Evolutionary conservation across 495 filamentous ascomycete genomes (phyloP), one percentile per base, ranked within the genome.

Genomic region (Tuber brumale): DNA sequence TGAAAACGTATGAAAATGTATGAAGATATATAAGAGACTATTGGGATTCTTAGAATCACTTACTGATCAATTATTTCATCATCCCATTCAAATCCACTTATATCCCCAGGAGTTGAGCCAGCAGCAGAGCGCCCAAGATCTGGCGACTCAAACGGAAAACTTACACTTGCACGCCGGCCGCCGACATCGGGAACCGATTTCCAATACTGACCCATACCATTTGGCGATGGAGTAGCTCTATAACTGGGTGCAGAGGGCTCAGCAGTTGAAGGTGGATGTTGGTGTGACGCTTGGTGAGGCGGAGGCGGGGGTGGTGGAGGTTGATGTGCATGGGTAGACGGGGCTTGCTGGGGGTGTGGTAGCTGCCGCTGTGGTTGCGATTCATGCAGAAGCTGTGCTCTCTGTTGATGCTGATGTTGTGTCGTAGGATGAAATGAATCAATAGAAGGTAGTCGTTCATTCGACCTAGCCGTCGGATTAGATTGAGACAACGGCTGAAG

Each of bases 331-430:
- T 80, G 78, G 35, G 80, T 61, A 18, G 80, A 74, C 76, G 75
- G 71, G 48, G 79, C 75, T 80, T 85, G 84, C 76, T 82, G 74
- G 79, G 81, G 78, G 83, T 51, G 77, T 80, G 78, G 80, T 74
- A 84, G 74, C 80, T 82, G 81, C 43, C 85, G 72, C 66, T 81
- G 43, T 74, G 82, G 78, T 77, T 84, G 75, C 73, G 84, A 79
- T 81, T 85, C 83, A 82, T 85, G 81, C 81, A 85, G 81, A 79
- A 85, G 81, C 80, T 85, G 72, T 70, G 45, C 75, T 80, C 83
- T 75, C 83, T 83, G 84, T 80, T 84, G 74, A 83, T 82, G 76
- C 79, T 80, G 80, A 79, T 85, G 84, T 82, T 85, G 80, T 79
- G 81, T 79, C 51, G 81, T 76, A 1, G 81, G 76, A 44, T 83